Conservation (phyloP, 306 rosid genomes). For the Elaeagnus macrophylla region DNA sequence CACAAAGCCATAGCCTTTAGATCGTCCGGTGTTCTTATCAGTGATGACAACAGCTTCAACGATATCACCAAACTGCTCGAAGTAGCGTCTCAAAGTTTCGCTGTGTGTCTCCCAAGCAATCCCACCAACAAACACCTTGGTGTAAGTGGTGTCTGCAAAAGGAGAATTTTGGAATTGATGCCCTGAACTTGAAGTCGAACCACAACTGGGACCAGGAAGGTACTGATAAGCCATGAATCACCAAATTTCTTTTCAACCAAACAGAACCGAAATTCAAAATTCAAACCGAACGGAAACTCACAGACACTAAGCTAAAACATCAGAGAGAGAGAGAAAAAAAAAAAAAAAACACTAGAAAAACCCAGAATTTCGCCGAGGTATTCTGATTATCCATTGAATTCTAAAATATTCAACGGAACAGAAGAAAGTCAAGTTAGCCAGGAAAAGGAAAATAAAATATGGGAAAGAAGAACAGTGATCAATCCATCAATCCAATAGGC, state of each 20-base stretch:
- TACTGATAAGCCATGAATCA: conserved; percentile 66
- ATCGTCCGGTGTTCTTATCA: conserved; percentile 88
- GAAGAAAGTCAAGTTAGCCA: not conserved
- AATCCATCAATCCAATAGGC: conserved; percentile 12
- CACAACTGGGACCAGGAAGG: conserved; percentile 64
- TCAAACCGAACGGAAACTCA: conserved; percentile 6
- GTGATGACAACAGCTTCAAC: conserved; percentile 90
- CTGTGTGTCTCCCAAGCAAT: conserved; percentile 97
- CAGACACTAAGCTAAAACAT: too few relatives aligned
- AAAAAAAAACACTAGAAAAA: conserved; percentile 19
- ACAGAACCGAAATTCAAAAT: conserved; percentile 1
- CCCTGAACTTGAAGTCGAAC: conserved; percentile 84
- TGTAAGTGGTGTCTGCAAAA: conserved; percentile 83
- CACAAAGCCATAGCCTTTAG: conserved; percentile 98
- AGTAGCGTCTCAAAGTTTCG: conserved; percentile 78
- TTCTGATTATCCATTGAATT: conserved; percentile 29
- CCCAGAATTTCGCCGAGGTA: conserved; percentile 28
- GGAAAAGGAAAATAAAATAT: not conserved
- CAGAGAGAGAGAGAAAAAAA: not conserved
- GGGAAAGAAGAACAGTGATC: conserved; percentile 20
- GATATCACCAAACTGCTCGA: conserved; percentile 78
- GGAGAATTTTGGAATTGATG: conserved; percentile 63
- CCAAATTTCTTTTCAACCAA: not conserved
- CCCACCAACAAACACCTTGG: conserved; percentile 93
- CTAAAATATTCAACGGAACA: conserved; percentile 16